Percentiles rank a stretch among this genome's conserved stretches.
These are phyloP conservation scores for Cladosporium cucumerinum DNA, from an alignment of 2,329 filamentous ascomycete species.

Conservation along the genomic window DNA sequence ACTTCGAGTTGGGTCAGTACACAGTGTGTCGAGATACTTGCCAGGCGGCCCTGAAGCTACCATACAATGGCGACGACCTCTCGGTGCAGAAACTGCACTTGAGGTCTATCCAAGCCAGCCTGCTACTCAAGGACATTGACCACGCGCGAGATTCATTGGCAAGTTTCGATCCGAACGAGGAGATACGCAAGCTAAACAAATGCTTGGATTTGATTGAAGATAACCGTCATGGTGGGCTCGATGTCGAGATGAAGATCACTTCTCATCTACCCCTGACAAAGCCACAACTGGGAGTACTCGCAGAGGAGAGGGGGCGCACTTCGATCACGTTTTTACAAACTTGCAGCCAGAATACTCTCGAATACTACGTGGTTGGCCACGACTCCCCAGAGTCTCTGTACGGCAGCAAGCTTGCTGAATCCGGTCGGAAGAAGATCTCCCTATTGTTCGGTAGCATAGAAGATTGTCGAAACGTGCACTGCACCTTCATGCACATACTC, in stretches of 20 bases:
- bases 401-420: neutral
- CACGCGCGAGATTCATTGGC: neutral
- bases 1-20: constrained; percentile 23
- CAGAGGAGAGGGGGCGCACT: neutral
- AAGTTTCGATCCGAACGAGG: neutral
- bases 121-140: neutral
- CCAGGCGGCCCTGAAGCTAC: constrained; percentile 16
- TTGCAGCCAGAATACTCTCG: constrained; percentile 8
- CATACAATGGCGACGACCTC: constrained; percentile 10
- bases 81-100: constrained; percentile 18
- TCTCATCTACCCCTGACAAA: constrained; percentile 18
- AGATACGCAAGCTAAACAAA: neutral
- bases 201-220: neutral
- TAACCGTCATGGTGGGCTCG: neutral
- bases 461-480: constrained; percentile 10
- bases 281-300: constrained; percentile 15
- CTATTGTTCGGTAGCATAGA: constrained; percentile 15
- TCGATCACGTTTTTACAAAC: neutral
- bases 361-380: constrained; percentile 18
- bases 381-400: constrained; percentile 18
- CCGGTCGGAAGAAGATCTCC: constrained; percentile 6
- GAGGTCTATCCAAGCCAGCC: neutral
- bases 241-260: constrained; percentile 13
- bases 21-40: neutral
- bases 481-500: neutral